phyloP scores from a whole-genome alignment of 805 yeast genomes.

The Allodekkera sacchari region DNA sequence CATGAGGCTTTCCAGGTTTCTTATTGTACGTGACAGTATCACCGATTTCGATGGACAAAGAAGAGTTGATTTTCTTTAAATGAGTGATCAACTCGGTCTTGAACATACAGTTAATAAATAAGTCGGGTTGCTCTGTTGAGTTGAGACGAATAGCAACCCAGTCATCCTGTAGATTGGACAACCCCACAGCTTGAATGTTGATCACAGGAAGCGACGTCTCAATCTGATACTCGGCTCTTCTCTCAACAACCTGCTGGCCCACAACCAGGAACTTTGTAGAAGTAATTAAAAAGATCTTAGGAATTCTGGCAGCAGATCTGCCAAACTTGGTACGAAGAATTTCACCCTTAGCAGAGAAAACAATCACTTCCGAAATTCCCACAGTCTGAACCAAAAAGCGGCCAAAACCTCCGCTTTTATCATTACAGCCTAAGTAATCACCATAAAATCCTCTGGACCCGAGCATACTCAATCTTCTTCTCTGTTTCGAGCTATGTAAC shows the following conservation, averaged over 20 bases:
- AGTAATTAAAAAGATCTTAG: conserved; percentile 68
- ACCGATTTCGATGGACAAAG: conserved; percentile 56
- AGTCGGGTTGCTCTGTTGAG: conserved; percentile 59
- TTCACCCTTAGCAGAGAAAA: conserved; percentile 79
- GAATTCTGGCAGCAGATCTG: conserved; percentile 73
- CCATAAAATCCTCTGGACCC: conserved; percentile 90
- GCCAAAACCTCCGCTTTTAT: conserved; percentile 61
- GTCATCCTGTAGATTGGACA: conserved; percentile 80
- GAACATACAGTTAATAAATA: conserved; percentile 70
- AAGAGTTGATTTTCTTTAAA: conserved; percentile 51
- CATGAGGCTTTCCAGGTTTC: conserved; percentile 76
- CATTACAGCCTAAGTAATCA: conserved; percentile 86
- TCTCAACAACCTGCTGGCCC: conserved; percentile 60
- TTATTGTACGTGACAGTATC: conserved; percentile 75
- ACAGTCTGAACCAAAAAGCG: conserved; percentile 60
- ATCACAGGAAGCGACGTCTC: conserved; percentile 59
- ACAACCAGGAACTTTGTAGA: conserved; percentile 54
- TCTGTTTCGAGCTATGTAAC: conserved; percentile 70
- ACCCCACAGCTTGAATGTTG: conserved; percentile 50
- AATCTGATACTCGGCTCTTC: conserved; percentile 42
- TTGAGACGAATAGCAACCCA: conserved; percentile 74
- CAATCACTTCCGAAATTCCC: conserved; percentile 61
- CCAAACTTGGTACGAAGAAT: conserved; percentile 82
- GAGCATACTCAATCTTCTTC: conserved; percentile 78
- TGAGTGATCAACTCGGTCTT: conserved; percentile 85